These are phyloP conservation scores for Phytophthora pseudosyringae DNA, from an alignment of 352 stramenopile genomes.

Conservation along the genomic window DNA sequence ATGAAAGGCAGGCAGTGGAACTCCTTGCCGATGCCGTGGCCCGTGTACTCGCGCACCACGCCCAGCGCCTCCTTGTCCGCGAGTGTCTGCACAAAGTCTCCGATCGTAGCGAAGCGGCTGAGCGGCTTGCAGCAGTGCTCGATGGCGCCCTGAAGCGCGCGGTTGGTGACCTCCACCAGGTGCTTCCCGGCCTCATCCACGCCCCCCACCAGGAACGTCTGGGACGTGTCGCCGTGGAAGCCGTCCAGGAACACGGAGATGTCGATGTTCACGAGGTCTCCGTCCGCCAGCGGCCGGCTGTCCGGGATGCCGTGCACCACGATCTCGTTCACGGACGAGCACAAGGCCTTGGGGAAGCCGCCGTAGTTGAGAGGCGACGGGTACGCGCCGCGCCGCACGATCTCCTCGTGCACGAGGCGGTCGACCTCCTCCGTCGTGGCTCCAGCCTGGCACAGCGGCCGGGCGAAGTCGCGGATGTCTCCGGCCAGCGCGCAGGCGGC, in stretches of 20 bases:
- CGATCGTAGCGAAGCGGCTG: conserved; percentile 94
- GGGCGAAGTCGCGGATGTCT: conserved; percentile 84
- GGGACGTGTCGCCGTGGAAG: conserved; percentile 98
- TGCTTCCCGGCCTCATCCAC: conserved; percentile 86
- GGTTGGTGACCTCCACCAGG: conserved; percentile 92
- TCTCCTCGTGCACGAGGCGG: conserved; percentile 90
- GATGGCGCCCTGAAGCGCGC: conserved; percentile 87
- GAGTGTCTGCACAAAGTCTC: conserved; percentile 93
- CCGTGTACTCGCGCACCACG: conserved; percentile 93
- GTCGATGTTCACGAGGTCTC: conserved; percentile 98
- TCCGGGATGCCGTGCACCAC: conserved; percentile 98
- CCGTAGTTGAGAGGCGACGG: conserved; percentile 93
- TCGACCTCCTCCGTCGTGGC: conserved; percentile 96
- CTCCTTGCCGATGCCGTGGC: conserved; percentile 95
- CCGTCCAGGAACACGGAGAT: conserved; percentile 94
- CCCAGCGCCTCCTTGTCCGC: conserved; percentile 80
- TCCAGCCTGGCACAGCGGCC: conserved; percentile 78
- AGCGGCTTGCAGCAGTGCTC: conserved; percentile 91
- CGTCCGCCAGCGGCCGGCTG: conserved; percentile 84
- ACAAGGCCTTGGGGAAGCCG: conserved; percentile 96
- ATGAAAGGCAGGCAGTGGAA: conserved; percentile 98
- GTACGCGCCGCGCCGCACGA: conserved; percentile 88
- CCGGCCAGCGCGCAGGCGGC: conserved; percentile 73
- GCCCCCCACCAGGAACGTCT: conserved; percentile 95
- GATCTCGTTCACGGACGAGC: conserved; percentile 97